These are phyloP conservation scores for Orbilia oligospora DNA, from an alignment of 2,329 filamentous ascomycete species.

Conservation along the genomic window DNA sequence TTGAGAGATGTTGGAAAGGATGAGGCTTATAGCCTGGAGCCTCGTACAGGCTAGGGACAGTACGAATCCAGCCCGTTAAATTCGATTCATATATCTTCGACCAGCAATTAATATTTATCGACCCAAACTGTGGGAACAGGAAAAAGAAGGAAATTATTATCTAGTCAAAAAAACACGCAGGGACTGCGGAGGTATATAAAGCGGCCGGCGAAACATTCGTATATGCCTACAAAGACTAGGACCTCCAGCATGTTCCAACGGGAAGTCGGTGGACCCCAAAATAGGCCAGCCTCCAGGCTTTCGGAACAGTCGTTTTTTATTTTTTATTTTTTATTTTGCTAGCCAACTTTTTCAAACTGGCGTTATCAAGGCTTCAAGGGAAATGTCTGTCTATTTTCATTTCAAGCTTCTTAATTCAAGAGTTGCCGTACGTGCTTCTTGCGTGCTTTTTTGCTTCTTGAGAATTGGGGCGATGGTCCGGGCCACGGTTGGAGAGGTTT, in stretches of 20 bases:
- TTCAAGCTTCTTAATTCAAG: constrained; percentile 60
- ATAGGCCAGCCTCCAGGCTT: constrained; percentile 38
- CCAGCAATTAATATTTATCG: constrained; percentile 40
- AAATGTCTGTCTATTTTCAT: constrained; percentile 36
- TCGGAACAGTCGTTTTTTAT: constrained; percentile 43
- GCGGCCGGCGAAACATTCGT: constrained; percentile 30
- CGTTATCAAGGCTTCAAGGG: constrained; percentile 52
- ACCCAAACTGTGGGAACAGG: constrained; percentile 9
- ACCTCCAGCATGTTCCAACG: constrained; percentile 18
- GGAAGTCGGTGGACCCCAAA: constrained; percentile 34
- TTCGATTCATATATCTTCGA: constrained; percentile 30
- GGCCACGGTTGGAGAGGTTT: constrained; percentile 25
- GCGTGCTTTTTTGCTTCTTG: constrained; percentile 52
- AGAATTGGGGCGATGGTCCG: constrained; percentile 23
- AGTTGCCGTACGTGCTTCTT: constrained; percentile 56
- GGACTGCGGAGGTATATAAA: constrained; percentile 50
- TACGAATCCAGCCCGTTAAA: constrained; percentile 16
- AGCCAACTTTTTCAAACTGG: constrained; percentile 42
- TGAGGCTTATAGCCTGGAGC: constrained; percentile 42
- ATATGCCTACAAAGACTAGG: constrained; percentile 31
- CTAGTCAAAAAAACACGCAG: constrained; percentile 6
- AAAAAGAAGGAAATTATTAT: constrained; percentile 36
- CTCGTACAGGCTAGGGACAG: constrained; percentile 31
- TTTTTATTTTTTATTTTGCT: constrained; percentile 2
- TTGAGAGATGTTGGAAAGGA: constrained; percentile 17